These are phyloP conservation scores for Hyphopichia wangnamkhiaoensis DNA, from an alignment of 1,139 yeast genomes.

Conservation along the genomic window DNA sequence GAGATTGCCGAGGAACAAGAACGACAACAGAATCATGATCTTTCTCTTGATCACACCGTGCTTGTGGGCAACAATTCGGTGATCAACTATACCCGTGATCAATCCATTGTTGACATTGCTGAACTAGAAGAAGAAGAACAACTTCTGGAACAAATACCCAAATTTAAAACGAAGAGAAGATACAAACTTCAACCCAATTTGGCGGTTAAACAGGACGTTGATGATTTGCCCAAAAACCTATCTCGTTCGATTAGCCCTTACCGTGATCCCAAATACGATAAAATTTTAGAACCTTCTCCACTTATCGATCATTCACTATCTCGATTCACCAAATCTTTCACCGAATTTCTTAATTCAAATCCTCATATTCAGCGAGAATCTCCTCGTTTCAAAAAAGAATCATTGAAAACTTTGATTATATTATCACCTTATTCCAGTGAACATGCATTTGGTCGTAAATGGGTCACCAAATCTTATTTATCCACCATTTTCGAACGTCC, in stretches of 20 bases:
- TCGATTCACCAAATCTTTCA: conserved; percentile 44
- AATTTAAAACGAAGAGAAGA: conserved; percentile 33
- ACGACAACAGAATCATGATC: conserved; percentile 20
- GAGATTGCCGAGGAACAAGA: conserved; percentile 33
- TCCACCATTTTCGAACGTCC: conserved; percentile 83
- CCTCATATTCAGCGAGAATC: conserved; percentile 58
- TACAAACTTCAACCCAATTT: conserved; percentile 31
- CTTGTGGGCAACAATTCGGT: conserved; percentile 31
- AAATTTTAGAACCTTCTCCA: conserved; percentile 33
- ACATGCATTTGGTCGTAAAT: conserved; percentile 72
- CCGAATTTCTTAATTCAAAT: conserved; percentile 51
- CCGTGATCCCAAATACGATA: conserved; percentile 22
- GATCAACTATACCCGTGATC: conserved; percentile 29
- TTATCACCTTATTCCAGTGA: conserved; percentile 62
- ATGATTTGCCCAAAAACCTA: conserved; percentile 3
- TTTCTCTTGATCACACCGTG: conserved; percentile 47
- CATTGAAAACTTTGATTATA: conserved; percentile 53
- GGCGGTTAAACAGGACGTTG: conserved; percentile 15
- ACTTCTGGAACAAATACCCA: conserved; percentile 28
- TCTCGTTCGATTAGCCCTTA: conserved; percentile 10
- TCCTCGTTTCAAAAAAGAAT: conserved; percentile 43
- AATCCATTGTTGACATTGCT: conserved; percentile 33
- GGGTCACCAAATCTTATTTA: conserved; percentile 72
- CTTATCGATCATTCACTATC: conserved; percentile 37
- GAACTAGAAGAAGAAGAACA: conserved; percentile 38